Evolutionary conservation across 306 rosid genomes (phyloP), one percentile per base, ranked within the genome.

Genomic region (Cicer arietinum): DNA sequence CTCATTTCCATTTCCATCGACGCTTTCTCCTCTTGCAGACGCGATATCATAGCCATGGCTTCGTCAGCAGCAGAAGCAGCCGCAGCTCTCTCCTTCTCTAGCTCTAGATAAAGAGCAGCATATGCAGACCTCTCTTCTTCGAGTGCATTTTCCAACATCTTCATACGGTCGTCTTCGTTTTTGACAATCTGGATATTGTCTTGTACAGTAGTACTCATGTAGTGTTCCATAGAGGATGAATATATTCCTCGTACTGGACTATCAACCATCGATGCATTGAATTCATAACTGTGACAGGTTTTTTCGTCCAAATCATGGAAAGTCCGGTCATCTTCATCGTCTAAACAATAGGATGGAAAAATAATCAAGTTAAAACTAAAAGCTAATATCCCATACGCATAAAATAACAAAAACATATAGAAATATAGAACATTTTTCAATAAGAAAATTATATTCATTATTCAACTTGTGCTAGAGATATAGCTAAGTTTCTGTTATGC

Each of bases 81-180:
- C 14, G 99, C 93, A 72, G 96, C 91, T 86, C 96, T 86, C 91
- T 92, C 99, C 87, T 95, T 85, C 84, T 95, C 99, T 71, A 95
- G 91, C 86, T 95, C 99, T 52, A 88, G 60, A 87, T 69, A 88
- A 51, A 95, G 96, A 80, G 87, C 74, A 59, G 87, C 85, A 48
- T 76, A 85, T 52, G 91, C 90, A 13, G 86, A 76, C 79, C 35
- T 90, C 86, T 86, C 99, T 85, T 89, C 89, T 68, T 81, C 85
- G 2, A 92, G 85, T 11, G 86, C 88, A 57, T 74, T 71, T 84
- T 92, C 91, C 88, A 89, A 84, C 79, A 77, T 70, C 77, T 79
- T 81, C 64, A 89, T 51, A 18, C 12, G 62, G 47, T 79, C 78
- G 48, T 22, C 79, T 82, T 83, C 89, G 79, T 87, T 83, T 59